A percentile compares a stretch with the other conserved stretches of the same genome.
Evolutionary conservation across 768 basidiomycete genomes (phyloP).

Genomic region (Kwoniella heveanensis): DNA sequence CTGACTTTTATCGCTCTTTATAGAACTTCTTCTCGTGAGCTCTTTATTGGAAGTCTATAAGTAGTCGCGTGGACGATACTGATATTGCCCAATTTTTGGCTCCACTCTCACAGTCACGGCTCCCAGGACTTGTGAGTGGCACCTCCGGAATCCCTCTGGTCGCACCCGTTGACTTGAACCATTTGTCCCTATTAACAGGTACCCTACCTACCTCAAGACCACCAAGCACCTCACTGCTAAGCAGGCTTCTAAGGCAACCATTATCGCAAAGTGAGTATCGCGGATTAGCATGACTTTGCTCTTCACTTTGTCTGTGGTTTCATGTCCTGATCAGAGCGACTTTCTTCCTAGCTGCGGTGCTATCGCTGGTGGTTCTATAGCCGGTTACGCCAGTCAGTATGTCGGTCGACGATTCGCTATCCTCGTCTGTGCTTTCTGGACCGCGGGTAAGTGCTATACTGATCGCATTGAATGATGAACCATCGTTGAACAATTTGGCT

Average conservation of each 20-base stretch:
- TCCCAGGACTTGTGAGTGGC: slow-evolving; percentile 58
- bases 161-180: slow-evolving; percentile 1
- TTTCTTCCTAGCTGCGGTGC: slow-evolving; percentile 20
- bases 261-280: slow-evolving; percentile 66
- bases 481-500: too few species aligned
- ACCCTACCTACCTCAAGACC: slow-evolving; percentile 71
- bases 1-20: slow-evolving; percentile 47
- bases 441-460: slow-evolving; percentile 18
- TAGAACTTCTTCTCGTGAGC: slow-evolving; percentile 20
- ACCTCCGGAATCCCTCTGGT: too few species aligned
- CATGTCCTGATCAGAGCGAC: too few species aligned
- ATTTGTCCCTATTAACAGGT: slow-evolving; percentile 44
- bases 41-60: too few species aligned
- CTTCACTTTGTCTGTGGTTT: too few species aligned
- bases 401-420: slow-evolving; percentile 73
- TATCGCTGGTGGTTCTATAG: slow-evolving; percentile 65
- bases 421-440: slow-evolving; percentile 13
- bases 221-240: slow-evolving; percentile 66
- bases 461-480: too few species aligned
- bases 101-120: slow-evolving; percentile 58
- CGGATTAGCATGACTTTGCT: too few species aligned
- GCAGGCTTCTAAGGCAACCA: slow-evolving; percentile 72
- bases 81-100: not conserved
- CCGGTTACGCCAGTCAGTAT: slow-evolving; percentile 73
- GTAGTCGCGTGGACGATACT: too few species aligned